Conservation (phyloP, 2,329 filamentous ascomycete genomes). For the Penicillium polonicum region DNA sequence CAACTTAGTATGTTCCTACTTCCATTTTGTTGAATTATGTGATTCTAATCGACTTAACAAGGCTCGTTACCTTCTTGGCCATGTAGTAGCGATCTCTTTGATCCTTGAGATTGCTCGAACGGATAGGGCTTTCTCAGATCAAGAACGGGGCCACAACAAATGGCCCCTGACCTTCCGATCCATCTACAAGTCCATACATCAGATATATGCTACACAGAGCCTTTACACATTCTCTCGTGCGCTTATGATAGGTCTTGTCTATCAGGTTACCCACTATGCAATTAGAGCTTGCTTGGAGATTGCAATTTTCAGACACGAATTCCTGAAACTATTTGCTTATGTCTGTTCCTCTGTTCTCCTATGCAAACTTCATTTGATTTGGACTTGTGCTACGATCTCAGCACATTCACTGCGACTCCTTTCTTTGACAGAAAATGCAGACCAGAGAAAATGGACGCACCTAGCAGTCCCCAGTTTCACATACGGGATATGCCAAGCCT, state of each 20-base stretch:
- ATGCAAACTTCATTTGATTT: background rate
- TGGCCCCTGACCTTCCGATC: background rate
- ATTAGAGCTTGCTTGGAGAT: background rate
- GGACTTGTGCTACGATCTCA: constrained; percentile 1
- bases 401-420: background rate
- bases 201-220: background rate
- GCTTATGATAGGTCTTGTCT: background rate
- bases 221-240: background rate
- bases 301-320: background rate
- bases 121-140: background rate
- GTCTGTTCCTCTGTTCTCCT: background rate
- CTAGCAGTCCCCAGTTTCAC: background rate
- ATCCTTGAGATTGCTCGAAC: background rate
- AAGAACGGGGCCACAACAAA: background rate
- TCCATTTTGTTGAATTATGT: background rate
- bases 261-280: background rate
- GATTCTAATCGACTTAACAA: background rate
- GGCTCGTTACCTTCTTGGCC: background rate
- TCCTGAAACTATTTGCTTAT: background rate
- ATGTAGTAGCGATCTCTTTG: background rate
- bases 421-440: background rate
- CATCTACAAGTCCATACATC: background rate
- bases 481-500: background rate
- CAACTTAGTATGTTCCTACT: background rate
- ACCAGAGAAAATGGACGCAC: background rate